Base-by-base conservation (phyloP, 768 basidiomycete species). In the Macrocybe gigantea region DNA sequence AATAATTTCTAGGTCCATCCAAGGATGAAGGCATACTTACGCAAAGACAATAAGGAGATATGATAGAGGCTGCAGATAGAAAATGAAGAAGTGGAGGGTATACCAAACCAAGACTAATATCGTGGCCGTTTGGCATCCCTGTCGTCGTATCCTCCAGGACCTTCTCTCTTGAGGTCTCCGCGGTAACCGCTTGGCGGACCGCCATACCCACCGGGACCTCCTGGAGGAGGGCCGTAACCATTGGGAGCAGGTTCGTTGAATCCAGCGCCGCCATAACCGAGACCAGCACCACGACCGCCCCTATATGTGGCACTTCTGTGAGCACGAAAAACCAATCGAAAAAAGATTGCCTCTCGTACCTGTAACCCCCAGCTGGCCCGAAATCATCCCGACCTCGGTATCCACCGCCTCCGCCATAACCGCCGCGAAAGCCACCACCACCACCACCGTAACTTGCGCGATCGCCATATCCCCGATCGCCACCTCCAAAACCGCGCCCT, bases 101-200 rank as follows among this genome's bases (percentile, higher is more conserved):
- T 51, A 55, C 51, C 49, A 45, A 56, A 59, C 36, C 34, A 46
- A 53, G 33, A 55, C 75, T 80, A 91, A 67, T 87, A 89, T 60
- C 89, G 79, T 59, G 85, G 82, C 61, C 89, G 84, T 68, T 92
- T 92, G 33, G 74, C 58, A 55, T 90, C 88, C 55, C 88, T 79
- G 65, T 91, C 88, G 60, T 91, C 88, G 65, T 77, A 87, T 65
- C 83, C 83, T 70, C 83, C 82, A 45, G 83, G 76, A 56, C 78
- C 80, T 61, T 84, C 83, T 54, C 88, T 80, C 68, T 89, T 89
- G 71, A 88, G 82, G 61, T 85, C 85, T 34, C 78, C 77, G 52
- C 83, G 80, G 64, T 76, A 80, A 46, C 80, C 80, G 57, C 79
- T 78, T 31, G 71, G 70, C 53, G 67, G 65, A 48, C 70, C 71